Conservation (phyloP, 176 grass and related monocot genomes). For the Ensete glaucum region DNA sequence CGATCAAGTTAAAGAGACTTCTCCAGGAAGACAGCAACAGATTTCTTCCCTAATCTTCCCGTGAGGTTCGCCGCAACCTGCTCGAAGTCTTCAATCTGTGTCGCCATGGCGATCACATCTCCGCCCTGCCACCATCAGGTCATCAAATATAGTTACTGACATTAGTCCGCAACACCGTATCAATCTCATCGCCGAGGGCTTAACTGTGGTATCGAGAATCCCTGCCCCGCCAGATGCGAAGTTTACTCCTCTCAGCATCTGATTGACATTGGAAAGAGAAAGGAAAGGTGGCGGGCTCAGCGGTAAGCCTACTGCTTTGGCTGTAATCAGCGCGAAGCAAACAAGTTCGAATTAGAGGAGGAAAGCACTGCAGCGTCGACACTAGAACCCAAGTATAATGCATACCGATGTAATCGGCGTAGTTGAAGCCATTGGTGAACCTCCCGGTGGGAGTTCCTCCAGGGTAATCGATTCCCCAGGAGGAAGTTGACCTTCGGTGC, state of each 20-base stretch:
- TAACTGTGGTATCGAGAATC: slow-evolving; percentile 28
- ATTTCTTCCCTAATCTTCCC: background rate
- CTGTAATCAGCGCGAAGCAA: slow-evolving; percentile 2
- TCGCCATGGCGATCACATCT: slow-evolving; percentile 10
- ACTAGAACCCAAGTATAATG: background rate
- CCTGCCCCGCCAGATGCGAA: slow-evolving; percentile 37
- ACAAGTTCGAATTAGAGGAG: background rate
- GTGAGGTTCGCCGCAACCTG: background rate
- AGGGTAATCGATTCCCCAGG: slow-evolving; percentile 26
- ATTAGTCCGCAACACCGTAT: too few relatives aligned
- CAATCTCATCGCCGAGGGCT: background rate
- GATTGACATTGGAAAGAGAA: slow-evolving; percentile 2
- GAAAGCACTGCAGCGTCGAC: background rate
- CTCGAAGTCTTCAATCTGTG: slow-evolving; percentile 24
- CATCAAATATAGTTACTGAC: too few relatives aligned
- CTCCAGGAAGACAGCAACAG: background rate
- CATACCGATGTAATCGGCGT: slow-evolving; percentile 30
- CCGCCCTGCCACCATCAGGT: background rate
- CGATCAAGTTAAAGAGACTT: slow-evolving; percentile 21
- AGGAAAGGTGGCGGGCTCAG: slow-evolving; percentile 33
- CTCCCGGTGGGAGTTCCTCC: slow-evolving; percentile 12
- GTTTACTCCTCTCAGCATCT: slow-evolving; percentile 22
- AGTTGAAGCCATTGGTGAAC: slow-evolving; percentile 31
- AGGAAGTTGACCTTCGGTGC: slow-evolving; percentile 17
- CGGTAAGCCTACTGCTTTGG: slow-evolving; percentile 18